Evolutionary conservation across 805 yeast species (phyloP), one percentile per base, ranked within the genome.

Genomic region (Priceomyces castillae): DNA sequence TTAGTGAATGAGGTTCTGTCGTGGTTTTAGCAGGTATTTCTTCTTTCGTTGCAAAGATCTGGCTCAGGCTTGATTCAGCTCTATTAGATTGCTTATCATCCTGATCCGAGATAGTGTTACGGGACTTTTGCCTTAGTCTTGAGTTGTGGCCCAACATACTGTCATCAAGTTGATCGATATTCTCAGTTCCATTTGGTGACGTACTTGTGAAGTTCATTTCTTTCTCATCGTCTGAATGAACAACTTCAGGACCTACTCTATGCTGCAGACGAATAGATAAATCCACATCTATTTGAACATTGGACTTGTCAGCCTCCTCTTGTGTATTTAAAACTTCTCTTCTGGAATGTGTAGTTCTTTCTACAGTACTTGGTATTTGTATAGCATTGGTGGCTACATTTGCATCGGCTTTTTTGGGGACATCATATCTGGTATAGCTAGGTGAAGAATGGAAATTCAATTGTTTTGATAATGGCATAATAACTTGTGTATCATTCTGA

Each of bases 241-340:
- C 23, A 23, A 37, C 20, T 17, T 37, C 40, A 15, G 36, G 20
- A 11, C 15, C 31, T 28, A 12, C 15, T 28, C 15, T 28, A 5
- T 10, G 10, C 19, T 14, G 16, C 12, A 12, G 19, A 6, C 18
- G 20, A 7, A 10, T 14, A 14, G 16, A 19, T 4, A 23, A 3
- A 11, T 22, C 15, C 10, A 14, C 19, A 11, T 23, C 31, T 17
- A 16, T 12, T 15, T 37, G 40, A 33, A 4, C 23, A 30, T 39
- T 15, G 20, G 41, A 40, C 11, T 16, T 30, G 9, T 39, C 41
- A 3, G 18, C 17, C 20, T 44, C 51, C 35, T 61, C 65, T 42
- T 59, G 63, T 7, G 65, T 58, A 41, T 58, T 58, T 1, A 49
- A 17, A 1, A 70, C 75, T 44, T 70, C 73, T 6, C 64, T 53